Evolutionary conservation across 208 protist genomes (phyloP).

Genomic region (Crithidia mellificae): DNA sequence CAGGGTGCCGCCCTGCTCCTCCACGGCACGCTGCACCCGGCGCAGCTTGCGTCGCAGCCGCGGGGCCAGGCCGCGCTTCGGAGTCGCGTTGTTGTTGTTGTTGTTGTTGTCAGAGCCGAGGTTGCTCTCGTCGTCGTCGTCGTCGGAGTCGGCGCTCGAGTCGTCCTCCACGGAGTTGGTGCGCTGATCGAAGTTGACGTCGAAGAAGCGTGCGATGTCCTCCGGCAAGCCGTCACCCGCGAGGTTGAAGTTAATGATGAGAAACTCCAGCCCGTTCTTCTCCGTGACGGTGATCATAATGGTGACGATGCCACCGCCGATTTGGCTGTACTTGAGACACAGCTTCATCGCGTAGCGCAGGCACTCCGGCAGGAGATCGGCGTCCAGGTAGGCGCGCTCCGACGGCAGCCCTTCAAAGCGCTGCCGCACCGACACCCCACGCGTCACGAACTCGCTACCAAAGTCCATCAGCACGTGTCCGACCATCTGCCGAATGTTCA

Average conservation of each 20-base stretch:
- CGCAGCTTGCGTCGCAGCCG: conserved; percentile 44
- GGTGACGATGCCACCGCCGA: conserved; percentile 38
- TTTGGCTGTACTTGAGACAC: conserved; percentile 37
- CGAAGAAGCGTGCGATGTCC: conserved; percentile 47
- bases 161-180: conserved; percentile 13
- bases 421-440: conserved; percentile 62
- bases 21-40: conserved; percentile 59
- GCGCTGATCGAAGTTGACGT: conserved; percentile 25
- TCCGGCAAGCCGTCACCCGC: conserved; percentile 54
- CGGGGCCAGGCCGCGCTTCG: conserved; percentile 10
- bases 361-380: conserved; percentile 70
- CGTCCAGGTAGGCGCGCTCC: conserved; percentile 73
- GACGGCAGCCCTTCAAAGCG: conserved; percentile 64
- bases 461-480: conserved; percentile 87
- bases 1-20: conserved; percentile 82
- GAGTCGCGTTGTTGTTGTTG: no score
- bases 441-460: conserved; percentile 66
- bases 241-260: conserved; percentile 82
- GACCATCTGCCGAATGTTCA: conserved; percentile 84
- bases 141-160: conserved; percentile 10
- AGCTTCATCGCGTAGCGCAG: conserved; percentile 73
- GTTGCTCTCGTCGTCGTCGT: conserved; percentile 26
- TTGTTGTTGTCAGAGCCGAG: conserved; percentile 1
- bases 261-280: conserved; percentile 76
- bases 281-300: conserved; percentile 71